Conservation (phyloP, 2,329 filamentous ascomycete species). For the Pyrenophora tritici-repentis region DNA sequence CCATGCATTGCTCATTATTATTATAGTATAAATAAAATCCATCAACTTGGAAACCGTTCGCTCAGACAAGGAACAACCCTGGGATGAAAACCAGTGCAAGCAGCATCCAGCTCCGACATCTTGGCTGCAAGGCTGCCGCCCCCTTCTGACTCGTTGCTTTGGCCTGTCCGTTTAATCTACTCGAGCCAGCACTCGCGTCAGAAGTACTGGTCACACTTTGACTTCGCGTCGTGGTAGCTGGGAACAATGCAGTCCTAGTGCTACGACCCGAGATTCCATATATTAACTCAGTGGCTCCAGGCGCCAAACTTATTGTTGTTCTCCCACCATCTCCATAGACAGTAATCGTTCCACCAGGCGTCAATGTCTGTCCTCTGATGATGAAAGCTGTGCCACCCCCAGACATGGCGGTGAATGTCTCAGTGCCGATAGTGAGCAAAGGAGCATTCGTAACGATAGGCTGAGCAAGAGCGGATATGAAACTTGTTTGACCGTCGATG, state of each 20-base stretch:
- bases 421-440: slow-evolving; percentile 38
- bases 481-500: slow-evolving; percentile 42
- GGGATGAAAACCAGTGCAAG: not conserved
- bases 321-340: slow-evolving; percentile 23
- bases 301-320: slow-evolving; percentile 42
- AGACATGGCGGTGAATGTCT: slow-evolving; percentile 34
- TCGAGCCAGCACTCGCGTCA: slow-evolving; percentile 23
- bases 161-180: slow-evolving; percentile 14
- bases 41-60: not conserved
- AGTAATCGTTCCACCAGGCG: slow-evolving; percentile 44
- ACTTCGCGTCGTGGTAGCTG: slow-evolving; percentile 41
- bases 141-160: slow-evolving; percentile 12
- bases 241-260: slow-evolving; percentile 46
- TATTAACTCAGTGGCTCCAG: slow-evolving; percentile 45
- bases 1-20: slow-evolving; percentile 1
- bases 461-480: slow-evolving; percentile 29
- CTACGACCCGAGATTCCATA: slow-evolving; percentile 42
- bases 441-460: slow-evolving; percentile 33
- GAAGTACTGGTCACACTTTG: slow-evolving; percentile 11
- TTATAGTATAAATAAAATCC: not conserved
- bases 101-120: not conserved
- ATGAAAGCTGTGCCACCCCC: slow-evolving; percentile 42
- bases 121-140: slow-evolving; percentile 1
- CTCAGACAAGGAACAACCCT: not conserved
- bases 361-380: slow-evolving; percentile 47